These are phyloP conservation scores for Glaciozyma antarctica DNA, from an alignment of 768 basidiomycete species.

Conservation along the genomic window DNA sequence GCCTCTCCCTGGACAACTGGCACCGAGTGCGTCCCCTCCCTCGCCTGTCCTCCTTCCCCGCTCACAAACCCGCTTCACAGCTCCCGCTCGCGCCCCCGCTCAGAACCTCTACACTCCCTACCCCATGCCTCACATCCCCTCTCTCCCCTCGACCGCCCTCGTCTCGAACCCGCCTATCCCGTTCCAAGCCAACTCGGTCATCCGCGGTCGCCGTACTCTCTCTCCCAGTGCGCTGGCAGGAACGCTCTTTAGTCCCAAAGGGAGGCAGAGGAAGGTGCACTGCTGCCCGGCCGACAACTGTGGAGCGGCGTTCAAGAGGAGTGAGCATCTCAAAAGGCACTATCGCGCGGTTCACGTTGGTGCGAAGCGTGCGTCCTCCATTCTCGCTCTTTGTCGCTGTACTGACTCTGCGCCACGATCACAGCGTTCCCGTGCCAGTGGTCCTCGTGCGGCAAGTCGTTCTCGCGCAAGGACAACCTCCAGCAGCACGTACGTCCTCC, in stretches of 20 bases:
- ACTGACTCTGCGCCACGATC: neutral
- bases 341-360: slow-evolving; percentile 79
- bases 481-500: slow-evolving; percentile 49
- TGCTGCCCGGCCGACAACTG: slow-evolving; percentile 42
- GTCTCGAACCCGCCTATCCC: slow-evolving; percentile 20
- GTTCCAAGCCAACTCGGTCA: slow-evolving; percentile 16
- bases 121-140: neutral
- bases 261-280: slow-evolving; percentile 21
- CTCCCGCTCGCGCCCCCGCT: neutral
- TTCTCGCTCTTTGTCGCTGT: neutral
- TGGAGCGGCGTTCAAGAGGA: slow-evolving; percentile 77
- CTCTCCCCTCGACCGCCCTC: slow-evolving; percentile 11
- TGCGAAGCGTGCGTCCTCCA: slow-evolving; percentile 66
- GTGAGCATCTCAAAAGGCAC: slow-evolving; percentile 84
- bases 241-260: neutral
- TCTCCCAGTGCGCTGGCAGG: neutral
- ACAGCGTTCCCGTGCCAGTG: slow-evolving; percentile 64
- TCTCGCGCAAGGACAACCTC: slow-evolving; percentile 73
- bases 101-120: neutral
- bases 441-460: slow-evolving; percentile 59
- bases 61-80: neutral
- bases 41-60: neutral
- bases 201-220: slow-evolving; percentile 18
- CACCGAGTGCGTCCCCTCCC: neutral
- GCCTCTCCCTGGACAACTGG: neutral